Base-by-base conservation (phyloP, 306 rosid species). In the Malus orientalis region DNA sequence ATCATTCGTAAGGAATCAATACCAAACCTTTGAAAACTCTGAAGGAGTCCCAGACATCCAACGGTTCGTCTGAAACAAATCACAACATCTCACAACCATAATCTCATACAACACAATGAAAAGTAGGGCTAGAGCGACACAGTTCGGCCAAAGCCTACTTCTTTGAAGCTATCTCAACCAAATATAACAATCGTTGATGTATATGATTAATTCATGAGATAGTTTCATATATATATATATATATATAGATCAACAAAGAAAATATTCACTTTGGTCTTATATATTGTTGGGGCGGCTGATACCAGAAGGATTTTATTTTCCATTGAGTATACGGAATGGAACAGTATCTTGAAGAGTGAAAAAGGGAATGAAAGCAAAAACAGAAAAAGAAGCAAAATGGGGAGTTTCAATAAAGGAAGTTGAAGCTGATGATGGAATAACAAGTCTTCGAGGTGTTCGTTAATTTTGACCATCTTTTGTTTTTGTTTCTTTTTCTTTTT, bases 391-490 rank as follows among this genome's bases (percentile, higher is more conserved):
- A 82, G 77, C 75, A 74, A 86, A 84, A 85, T 92, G 90, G 96
- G 74, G 97, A 89, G 96, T 90, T 95, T 95, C 98, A 95, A 95
- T 95, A 92, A 95, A 95, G 96, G 75, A 71, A 77, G 81, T 62
- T 77, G 89, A 85, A 86, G 88, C 83, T 83, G 86, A 87, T 85
- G 90, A 89, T 88, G 92, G 59, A 87, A 92, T 78, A 85, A 74
- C 90, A 87, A 90, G 93, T 85, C 89, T 88, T 91, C 81, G 93
- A 86, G 97, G 91, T 59, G 72, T 67, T 66, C 67, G 78, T 69
- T 82, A 80, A 95, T 90, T 94, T 95, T 95, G 99, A 95, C 98
- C 98, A 89, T 89, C 93, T 90, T 88, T 81, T 79, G 61, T 85
- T 82, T 67, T 79, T 78, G 74, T 81, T 80, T 78, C 75, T 85